phyloP scores from a whole-genome alignment of 257 asterid genomes.

The Thymus mandschuricus region DNA sequence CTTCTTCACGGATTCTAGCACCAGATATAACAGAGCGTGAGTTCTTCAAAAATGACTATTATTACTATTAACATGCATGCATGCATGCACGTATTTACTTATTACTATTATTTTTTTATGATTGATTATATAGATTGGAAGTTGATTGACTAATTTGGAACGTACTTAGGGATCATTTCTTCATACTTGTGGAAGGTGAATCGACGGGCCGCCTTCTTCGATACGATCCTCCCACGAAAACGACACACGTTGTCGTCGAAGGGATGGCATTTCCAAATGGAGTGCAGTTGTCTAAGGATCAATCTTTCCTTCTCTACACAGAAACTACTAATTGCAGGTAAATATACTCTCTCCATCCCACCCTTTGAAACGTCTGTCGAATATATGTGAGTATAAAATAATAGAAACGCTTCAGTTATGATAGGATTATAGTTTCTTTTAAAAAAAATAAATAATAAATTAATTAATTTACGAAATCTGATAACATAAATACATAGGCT shows the following conservation, averaged over 20 bases:
- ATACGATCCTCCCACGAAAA: constrained; percentile 71
- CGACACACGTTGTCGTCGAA: constrained; percentile 69
- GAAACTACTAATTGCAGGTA: constrained; percentile 96
- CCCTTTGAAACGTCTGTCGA: no score
- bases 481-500: constrained; percentile 40
- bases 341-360: no score
- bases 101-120: no score
- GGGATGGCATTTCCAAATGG: constrained; percentile 90
- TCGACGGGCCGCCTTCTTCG: constrained; percentile 77
- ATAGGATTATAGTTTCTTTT: no score
- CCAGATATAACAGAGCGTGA: constrained; percentile 72
- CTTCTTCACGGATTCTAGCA: constrained; percentile 94
- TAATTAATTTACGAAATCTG: no score
- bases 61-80: no score
- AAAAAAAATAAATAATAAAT: no score
- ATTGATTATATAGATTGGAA: not conserved
- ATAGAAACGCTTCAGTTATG: no score
- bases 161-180: constrained; percentile 64
- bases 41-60: constrained; percentile 21
- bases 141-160: not conserved
- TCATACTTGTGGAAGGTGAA: constrained; percentile 87
- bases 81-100: no score
- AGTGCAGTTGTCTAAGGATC: constrained; percentile 81
- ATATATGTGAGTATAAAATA: no score
- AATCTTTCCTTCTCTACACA: constrained; percentile 72